Conservation (phyloP, 257 asterid genomes). For the Solanum verrucosum region DNA sequence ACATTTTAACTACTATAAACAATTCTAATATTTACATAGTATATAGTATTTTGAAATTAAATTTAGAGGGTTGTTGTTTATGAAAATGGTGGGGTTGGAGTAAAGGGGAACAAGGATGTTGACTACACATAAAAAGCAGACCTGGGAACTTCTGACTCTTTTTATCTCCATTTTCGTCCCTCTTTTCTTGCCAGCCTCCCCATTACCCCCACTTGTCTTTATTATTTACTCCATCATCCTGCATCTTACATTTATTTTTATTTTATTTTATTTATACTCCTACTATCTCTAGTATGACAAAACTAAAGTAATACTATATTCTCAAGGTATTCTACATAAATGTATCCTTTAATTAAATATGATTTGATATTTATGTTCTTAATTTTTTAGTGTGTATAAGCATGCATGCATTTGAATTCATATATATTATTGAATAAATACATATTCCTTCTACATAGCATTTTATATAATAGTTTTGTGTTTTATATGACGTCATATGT, state of each 20-base stretch:
- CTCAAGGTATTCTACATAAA: background rate
- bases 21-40: background rate
- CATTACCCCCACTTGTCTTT: background rate
- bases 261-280: background rate
- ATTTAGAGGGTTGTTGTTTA: background rate
- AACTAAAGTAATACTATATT: background rate
- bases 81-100: background rate
- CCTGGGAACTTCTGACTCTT: background rate
- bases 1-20: background rate
- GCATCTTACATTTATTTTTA: background rate
- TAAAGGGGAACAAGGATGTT: slow-evolving; percentile 13
- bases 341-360: no score
- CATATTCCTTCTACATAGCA: no score
- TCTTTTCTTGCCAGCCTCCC: slow-evolving; percentile 7
- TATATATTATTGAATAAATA: no score
- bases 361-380: no score
- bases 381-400: no score
- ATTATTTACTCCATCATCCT: background rate
- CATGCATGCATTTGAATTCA: no score
- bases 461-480: no score
- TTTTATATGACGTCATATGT: no score
- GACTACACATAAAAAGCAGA: slow-evolving; percentile 15
- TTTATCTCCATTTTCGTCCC: slow-evolving; percentile 11
- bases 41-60: background rate
- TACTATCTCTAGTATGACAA: background rate